Percentiles rank a stretch among this genome's conserved stretches.
Evolutionary conservation across 2,329 filamentous ascomycete genomes (phyloP).

Genomic region (Talaromyces marneffei): DNA sequence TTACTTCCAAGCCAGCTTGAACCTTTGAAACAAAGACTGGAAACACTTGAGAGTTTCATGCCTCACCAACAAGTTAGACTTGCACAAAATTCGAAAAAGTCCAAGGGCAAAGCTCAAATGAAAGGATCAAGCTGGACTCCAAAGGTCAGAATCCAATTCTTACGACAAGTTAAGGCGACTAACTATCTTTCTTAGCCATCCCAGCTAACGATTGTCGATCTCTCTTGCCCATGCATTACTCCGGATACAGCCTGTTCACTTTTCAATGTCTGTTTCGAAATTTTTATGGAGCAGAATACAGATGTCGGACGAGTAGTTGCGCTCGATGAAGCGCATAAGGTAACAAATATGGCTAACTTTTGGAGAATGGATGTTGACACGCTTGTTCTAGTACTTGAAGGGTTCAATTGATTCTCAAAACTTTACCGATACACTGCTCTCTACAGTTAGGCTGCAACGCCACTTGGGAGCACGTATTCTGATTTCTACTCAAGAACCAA

Average conservation of each 20-base stretch:
- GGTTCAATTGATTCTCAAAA: slow-evolving; percentile 48
- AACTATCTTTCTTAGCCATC: slow-evolving; percentile 38
- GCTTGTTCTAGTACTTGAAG: slow-evolving; percentile 50
- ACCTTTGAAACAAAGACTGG: slow-evolving; percentile 18
- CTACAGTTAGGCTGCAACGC: slow-evolving; percentile 64
- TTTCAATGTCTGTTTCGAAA: slow-evolving; percentile 63
- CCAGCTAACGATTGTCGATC: slow-evolving; percentile 61
- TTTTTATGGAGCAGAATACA: slow-evolving; percentile 56
- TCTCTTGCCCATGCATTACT: slow-evolving; percentile 66
- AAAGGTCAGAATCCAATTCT: neutral
- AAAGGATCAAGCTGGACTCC: neutral
- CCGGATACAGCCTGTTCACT: slow-evolving; percentile 61
- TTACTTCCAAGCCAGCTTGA: slow-evolving; percentile 15
- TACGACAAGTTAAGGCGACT: slow-evolving; percentile 25
- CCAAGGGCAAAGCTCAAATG: neutral
- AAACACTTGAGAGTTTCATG: slow-evolving; percentile 21
- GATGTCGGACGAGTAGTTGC: slow-evolving; percentile 57
- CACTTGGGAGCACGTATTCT: slow-evolving; percentile 62
- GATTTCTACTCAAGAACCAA: slow-evolving; percentile 73
- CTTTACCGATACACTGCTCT: slow-evolving; percentile 58
- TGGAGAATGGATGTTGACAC: neutral
- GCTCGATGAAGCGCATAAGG: slow-evolving; percentile 72
- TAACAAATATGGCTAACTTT: slow-evolving; percentile 22
- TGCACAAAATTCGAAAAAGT: neutral
- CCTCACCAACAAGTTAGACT: neutral